phyloP scores from a whole-genome alignment of 1,284 basidiomycete species.

The Sphaerobolus stellatus region DNA sequence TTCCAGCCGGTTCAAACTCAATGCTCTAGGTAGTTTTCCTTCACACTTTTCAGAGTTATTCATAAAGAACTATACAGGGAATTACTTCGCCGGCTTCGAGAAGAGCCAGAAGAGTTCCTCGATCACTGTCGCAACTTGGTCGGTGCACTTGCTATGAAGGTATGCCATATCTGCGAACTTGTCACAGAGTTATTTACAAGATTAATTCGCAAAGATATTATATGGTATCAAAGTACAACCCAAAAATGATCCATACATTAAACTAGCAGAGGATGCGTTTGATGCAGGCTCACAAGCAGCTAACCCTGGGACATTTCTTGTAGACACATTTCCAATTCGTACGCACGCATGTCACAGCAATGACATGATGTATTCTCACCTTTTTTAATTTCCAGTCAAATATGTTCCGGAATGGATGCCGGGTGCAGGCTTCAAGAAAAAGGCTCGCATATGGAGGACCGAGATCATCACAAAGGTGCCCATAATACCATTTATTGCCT shows the following conservation, averaged over 20 bases:
- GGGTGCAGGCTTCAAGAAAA: conserved; percentile 45
- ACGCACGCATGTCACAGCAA: conserved; percentile 1
- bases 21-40: too few species aligned
- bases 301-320: conserved; percentile 16
- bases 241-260: conserved; percentile 5
- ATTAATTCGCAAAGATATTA: conserved; percentile 1
- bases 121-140: background rate
- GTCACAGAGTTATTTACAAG: too few species aligned
- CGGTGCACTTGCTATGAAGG: background rate
- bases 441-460: too few species aligned
- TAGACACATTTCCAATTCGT: conserved; percentile 19
- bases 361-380: background rate
- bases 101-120: background rate
- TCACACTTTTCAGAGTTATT: too few species aligned
- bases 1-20: too few species aligned
- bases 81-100: background rate
- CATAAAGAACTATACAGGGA: too few species aligned
- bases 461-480: too few species aligned
- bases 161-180: background rate
- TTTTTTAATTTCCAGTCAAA: conserved; percentile 29
- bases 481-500: too few species aligned
- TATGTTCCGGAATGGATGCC: conserved; percentile 51
- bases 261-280: conserved; percentile 15
- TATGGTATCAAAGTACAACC: conserved; percentile 6
- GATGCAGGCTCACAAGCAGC: conserved; percentile 4